Base-by-base conservation (phyloP, 495 filamentous ascomycete species). In the Penicillium waksmanii region DNA sequence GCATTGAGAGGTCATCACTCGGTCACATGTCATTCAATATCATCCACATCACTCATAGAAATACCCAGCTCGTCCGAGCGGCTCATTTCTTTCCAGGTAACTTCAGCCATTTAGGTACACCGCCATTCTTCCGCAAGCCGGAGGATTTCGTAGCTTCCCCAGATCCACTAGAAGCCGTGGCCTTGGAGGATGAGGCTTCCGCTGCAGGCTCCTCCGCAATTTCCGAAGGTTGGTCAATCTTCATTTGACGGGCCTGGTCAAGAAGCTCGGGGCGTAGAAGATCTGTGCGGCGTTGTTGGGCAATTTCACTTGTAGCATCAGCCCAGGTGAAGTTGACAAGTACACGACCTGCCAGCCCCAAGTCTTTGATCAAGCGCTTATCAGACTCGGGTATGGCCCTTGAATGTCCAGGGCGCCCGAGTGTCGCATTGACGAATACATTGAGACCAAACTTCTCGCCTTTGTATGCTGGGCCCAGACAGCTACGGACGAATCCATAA, bases 251-350 rank as follows among this genome's bases (percentile, higher is more conserved):
- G 2, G 93, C 95, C 58, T 81, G 78, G 48, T 83, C 78, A 6
- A 83, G 84, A 51, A 86, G 87, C 61, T 89, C 85, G 33, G 77
- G 75, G 67, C 89, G 94, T 27, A 96, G 69, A 36, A 90, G 65
- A 51, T 71, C 65, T n/a, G 66, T 61, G 23, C 61, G 67, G 58
- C 71, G 70, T 38, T 68, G 59, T 50, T 75, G 70, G 54, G 65
- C 62, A 75, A 74, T 72, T n/a, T 80, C 73, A 54, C 69, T 75
- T 55, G 76, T 78, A 56, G 79, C 79, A 25, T 88, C 82, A 44
- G 86, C 83, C 93, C 92, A 97, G 19, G 84, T 67, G 42, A 97
- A 85, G 54, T 90, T 93, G 33, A 98, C 79, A 21, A 96, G 73
- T 31, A 91, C 87, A 11, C 84, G 78, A 3, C 87, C 85, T 50